These are phyloP conservation scores for Metschnikowia matae DNA, from an alignment of 805 yeast genomes.

Conservation along the genomic window DNA sequence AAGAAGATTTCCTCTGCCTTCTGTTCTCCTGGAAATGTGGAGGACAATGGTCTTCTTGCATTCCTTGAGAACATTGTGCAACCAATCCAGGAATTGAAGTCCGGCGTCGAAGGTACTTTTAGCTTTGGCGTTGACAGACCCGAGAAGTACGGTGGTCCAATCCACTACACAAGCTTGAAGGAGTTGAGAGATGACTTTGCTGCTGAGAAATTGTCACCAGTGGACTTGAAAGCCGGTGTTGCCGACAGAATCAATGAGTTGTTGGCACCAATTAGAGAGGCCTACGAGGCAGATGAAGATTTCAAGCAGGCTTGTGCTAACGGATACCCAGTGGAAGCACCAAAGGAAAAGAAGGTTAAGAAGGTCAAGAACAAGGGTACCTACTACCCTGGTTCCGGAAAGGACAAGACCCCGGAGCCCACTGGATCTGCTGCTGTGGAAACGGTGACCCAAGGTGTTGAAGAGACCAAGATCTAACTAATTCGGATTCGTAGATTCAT, in stretches of 20 bases:
- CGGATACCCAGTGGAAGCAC: conserved; percentile 80
- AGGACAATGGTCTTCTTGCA: conserved; percentile 85
- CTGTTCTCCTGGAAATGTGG: conserved; percentile 90
- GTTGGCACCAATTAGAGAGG: conserved; percentile 80
- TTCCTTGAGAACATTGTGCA: conserved; percentile 79
- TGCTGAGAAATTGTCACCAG: conserved; percentile 76
- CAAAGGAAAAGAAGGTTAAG: conserved; percentile 61
- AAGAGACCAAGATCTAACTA: not conserved
- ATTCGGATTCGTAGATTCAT: not conserved
- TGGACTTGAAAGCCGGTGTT: conserved; percentile 90
- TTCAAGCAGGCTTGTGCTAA: conserved; percentile 68
- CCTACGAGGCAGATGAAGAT: conserved; percentile 55
- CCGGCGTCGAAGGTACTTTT: conserved; percentile 51
- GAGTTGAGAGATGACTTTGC: conserved; percentile 69
- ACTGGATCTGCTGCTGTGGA: not conserved
- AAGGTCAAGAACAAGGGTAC: conserved; percentile 85
- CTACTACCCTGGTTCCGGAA: conserved; percentile 71
- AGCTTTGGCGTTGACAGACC: conserved; percentile 81
- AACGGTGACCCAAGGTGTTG: not conserved
- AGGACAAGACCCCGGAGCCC: conserved; percentile 2
- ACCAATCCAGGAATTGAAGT: conserved; percentile 79
- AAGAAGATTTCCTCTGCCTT: conserved; percentile 90
- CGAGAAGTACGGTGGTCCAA: conserved; percentile 94
- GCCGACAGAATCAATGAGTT: conserved; percentile 77
- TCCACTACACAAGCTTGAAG: conserved; percentile 64